Conservation (phyloP, 108 stramenopile genomes). For the Cyclostephanos tholiformis region DNA sequence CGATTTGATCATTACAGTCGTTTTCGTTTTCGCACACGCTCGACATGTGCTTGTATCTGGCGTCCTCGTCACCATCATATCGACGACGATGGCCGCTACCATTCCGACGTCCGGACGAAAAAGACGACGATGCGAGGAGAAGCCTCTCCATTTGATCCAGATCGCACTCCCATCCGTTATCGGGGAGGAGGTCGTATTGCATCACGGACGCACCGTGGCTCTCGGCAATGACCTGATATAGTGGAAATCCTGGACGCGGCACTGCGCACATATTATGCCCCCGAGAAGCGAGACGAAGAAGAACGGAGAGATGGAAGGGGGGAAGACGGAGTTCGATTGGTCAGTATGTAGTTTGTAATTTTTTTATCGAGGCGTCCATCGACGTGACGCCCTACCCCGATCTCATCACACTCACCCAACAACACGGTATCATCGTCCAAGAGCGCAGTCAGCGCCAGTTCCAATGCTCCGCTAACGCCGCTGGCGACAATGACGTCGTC, state of each 20-base stretch:
- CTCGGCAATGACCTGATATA: slow-evolving; percentile 90
- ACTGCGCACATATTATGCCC: no score
- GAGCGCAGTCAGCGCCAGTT: slow-evolving; percentile 77
- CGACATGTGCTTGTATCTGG: no score
- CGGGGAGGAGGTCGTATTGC: slow-evolving; percentile 79
- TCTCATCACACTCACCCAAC: slow-evolving; percentile 48
- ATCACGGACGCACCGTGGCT: slow-evolving; percentile 80
- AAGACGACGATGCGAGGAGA: slow-evolving; percentile 19
- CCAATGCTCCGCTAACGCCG: slow-evolving; percentile 92
- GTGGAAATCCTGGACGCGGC: slow-evolving; percentile 89
- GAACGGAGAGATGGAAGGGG: background rate
- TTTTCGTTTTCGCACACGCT: no score
- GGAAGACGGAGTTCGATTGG: no score
- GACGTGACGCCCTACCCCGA: background rate
- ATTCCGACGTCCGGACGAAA: background rate
- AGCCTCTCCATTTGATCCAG: slow-evolving; percentile 73
- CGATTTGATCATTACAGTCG: background rate
- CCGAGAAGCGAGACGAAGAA: background rate
- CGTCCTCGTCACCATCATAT: no score
- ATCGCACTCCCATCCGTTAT: slow-evolving; percentile 86
- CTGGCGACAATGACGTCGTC: slow-evolving; percentile 89
- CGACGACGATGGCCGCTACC: no score
- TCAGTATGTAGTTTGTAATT: no score
- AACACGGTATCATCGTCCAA: slow-evolving; percentile 72
- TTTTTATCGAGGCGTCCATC: no score